Evolutionary conservation across 2,329 filamentous ascomycete species (phyloP).

Genomic region (Aspergillus sp.): DNA sequence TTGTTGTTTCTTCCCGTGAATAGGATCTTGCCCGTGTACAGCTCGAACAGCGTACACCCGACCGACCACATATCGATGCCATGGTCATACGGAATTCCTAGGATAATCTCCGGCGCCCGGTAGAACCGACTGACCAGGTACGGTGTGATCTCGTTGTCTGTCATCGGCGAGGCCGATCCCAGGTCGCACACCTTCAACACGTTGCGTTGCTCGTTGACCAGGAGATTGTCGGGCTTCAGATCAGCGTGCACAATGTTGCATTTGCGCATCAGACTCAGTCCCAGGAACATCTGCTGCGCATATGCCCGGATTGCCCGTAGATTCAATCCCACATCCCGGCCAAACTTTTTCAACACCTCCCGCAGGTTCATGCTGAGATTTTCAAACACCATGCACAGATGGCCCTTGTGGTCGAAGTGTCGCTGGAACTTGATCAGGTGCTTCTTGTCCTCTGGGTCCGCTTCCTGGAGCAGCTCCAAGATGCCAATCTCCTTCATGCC

Average conservation of each 20-base stretch:
- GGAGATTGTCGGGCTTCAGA: constrained; percentile 93
- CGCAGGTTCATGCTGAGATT: constrained; percentile 86
- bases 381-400: constrained; percentile 95
- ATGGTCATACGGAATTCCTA: constrained; percentile 93
- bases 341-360: constrained; percentile 91
- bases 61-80: constrained; percentile 97
- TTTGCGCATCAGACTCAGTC: constrained; percentile 76
- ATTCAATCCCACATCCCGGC: constrained; percentile 87
- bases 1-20: constrained; percentile 96
- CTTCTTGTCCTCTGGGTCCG: constrained; percentile 81
- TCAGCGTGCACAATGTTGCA: constrained; percentile 93
- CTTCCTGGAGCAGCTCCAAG: constrained; percentile 73
- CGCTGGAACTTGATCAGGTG: constrained; percentile 83
- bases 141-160: constrained; percentile 84
- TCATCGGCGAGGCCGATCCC: constrained; percentile 86
- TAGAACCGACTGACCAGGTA: constrained; percentile 98
- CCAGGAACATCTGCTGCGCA: constrained; percentile 88
- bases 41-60: constrained; percentile 90
- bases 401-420: constrained; percentile 86
- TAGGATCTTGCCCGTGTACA: constrained; percentile 95
- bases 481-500: constrained; percentile 93
- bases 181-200: constrained; percentile 91
- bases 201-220: constrained; percentile 77
- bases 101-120: constrained; percentile 89
- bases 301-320: constrained; percentile 79